Evolutionary conservation across 2,329 filamentous ascomycete species (phyloP).

Genomic region (Fusarium praegraminearum): DNA sequence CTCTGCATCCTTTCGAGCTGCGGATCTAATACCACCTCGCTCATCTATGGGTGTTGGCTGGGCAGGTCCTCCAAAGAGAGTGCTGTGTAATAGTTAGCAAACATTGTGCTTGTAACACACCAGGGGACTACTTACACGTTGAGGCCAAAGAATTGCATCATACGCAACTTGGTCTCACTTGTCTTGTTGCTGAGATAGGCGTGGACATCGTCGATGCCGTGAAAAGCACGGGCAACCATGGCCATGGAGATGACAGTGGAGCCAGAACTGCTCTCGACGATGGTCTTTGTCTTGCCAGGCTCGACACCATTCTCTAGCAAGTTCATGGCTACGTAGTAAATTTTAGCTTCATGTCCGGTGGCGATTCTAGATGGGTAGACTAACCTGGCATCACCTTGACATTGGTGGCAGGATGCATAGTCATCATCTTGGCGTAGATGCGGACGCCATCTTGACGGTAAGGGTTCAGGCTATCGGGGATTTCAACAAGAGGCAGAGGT

Average conservation of each 20-base stretch:
- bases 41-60: slow-evolving; percentile 52
- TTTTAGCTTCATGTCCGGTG: slow-evolving; percentile 19
- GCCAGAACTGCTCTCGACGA: slow-evolving; percentile 71
- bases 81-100: slow-evolving; percentile 39
- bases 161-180: slow-evolving; percentile 48
- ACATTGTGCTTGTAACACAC: too few relatives aligned
- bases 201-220: slow-evolving; percentile 56
- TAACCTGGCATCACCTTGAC: slow-evolving; percentile 71
- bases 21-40: slow-evolving; percentile 50
- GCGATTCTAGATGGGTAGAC: neutral
- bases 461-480: slow-evolving; percentile 68
- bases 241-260: slow-evolving; percentile 71
- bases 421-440: slow-evolving; percentile 75
- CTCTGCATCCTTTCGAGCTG: slow-evolving; percentile 49
- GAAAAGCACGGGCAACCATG: slow-evolving; percentile 51
- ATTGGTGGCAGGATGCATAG: slow-evolving; percentile 70
- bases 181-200: slow-evolving; percentile 64
- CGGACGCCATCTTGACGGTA: slow-evolving; percentile 67
- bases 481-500: slow-evolving; percentile 69
- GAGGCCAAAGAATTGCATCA: slow-evolving; percentile 53
- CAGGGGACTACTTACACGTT: slow-evolving; percentile 45
- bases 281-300: slow-evolving; percentile 61
- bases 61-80: slow-evolving; percentile 51
- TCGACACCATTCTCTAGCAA: slow-evolving; percentile 61
- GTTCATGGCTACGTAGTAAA: slow-evolving; percentile 52